These are phyloP conservation scores for Anisogramma anomala DNA, from an alignment of 2,329 filamentous ascomycete species.

Conservation along the genomic window DNA sequence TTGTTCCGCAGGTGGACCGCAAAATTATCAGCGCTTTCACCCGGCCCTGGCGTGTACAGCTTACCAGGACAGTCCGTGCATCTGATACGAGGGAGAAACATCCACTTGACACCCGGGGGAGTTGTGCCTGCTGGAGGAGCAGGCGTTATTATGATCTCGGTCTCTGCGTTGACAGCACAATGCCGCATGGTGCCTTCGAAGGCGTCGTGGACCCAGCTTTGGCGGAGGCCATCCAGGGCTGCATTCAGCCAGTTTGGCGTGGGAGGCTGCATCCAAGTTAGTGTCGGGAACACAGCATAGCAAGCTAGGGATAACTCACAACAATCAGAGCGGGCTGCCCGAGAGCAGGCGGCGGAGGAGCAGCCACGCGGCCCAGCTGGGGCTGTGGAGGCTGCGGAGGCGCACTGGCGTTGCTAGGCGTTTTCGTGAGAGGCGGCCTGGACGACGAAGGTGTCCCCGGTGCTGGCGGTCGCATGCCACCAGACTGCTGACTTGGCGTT, in stretches of 20 bases:
- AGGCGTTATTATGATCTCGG: constrained; percentile 49
- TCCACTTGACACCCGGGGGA: constrained; percentile 56
- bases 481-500: constrained; percentile 33
- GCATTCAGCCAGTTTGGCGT: constrained; percentile 75
- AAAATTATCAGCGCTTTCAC: constrained; percentile 77
- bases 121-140: constrained; percentile 34
- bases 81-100: constrained; percentile 78
- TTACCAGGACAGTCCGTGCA: constrained; percentile 91
- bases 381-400: constrained; percentile 32
- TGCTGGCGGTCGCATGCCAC: constrained; percentile 42
- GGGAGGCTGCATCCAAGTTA: constrained; percentile 48
- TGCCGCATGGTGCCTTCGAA: constrained; percentile 92
- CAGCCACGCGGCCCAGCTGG: constrained; percentile 53
- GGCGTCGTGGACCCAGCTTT: constrained; percentile 64
- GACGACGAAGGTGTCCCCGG: constrained; percentile 28
- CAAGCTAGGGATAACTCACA: constrained; percentile 40
- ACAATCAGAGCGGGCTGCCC: constrained; percentile 44
- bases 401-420: constrained; percentile 14
- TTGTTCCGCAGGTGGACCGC: constrained; percentile 85
- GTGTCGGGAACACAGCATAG: constrained; percentile 7
- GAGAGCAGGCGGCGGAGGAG: constrained; percentile 48
- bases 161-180: constrained; percentile 63
- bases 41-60: constrained; percentile 81
- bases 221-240: constrained; percentile 59
- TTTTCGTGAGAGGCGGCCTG: constrained; percentile 13